These are phyloP conservation scores for Tricholoma sp. DNA, from an alignment of 768 basidiomycete species.

Conservation along the genomic window DNA sequence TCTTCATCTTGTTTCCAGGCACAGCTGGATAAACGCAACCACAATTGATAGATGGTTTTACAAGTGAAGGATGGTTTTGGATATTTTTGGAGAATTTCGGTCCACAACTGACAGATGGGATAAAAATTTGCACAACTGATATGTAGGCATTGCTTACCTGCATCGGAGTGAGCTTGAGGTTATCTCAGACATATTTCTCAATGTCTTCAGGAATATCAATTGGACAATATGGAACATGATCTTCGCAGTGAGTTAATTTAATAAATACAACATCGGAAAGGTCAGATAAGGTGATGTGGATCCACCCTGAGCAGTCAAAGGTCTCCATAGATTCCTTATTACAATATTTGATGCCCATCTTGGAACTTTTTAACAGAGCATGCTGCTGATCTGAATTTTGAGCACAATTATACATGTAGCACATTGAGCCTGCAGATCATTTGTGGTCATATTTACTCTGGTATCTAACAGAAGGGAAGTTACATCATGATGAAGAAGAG, in stretches of 20 bases:
- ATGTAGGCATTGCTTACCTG: no score
- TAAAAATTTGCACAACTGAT: no score
- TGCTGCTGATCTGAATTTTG: slow-evolving; percentile 14
- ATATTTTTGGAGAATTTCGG: background rate
- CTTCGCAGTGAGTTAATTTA: background rate
- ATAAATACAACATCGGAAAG: background rate
- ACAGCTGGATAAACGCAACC: background rate
- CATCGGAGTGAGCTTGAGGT: background rate
- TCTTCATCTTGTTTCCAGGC: background rate
- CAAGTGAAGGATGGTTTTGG: background rate
- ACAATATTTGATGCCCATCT: slow-evolving; percentile 15
- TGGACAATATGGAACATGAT: background rate
- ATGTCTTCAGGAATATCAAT: background rate
- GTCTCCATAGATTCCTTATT: slow-evolving; percentile 21
- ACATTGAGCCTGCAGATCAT: background rate
- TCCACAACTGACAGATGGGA: no score
- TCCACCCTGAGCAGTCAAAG: slow-evolving; percentile 21
- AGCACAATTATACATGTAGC: slow-evolving; percentile 13
- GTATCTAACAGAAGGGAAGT: no score
- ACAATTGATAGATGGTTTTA: background rate
- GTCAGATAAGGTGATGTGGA: slow-evolving; percentile 17
- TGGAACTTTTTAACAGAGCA: slow-evolving; percentile 12
- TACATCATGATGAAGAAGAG: no score
- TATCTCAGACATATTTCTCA: background rate
- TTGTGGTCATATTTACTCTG: slow-evolving; percentile 4